Evolutionary conservation across 1,139 yeast species (phyloP).

Genomic region (Lodderomyces theae): DNA sequence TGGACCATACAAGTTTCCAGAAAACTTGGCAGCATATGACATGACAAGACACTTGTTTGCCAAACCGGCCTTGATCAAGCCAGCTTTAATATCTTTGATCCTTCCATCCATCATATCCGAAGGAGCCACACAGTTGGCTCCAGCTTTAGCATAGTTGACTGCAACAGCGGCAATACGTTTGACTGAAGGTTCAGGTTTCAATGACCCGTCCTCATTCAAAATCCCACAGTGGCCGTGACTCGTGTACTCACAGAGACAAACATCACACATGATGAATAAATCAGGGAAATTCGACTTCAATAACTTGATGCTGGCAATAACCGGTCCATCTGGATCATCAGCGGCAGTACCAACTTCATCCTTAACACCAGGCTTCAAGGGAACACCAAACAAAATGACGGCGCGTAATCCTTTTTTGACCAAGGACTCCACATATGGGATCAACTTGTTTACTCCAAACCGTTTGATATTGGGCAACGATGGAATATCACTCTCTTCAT

Average conservation of each 20-base stretch:
- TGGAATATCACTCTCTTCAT: constrained; percentile 71
- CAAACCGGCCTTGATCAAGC: constrained; percentile 75
- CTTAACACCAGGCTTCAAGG: constrained; percentile 68
- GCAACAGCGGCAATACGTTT: constrained; percentile 91
- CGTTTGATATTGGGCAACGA: constrained; percentile 87
- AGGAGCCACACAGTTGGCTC: constrained; percentile 95
- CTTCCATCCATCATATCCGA: constrained; percentile 98
- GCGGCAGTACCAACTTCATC: constrained; percentile 87
- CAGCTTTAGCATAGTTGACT: constrained; percentile 91
- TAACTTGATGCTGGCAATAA: constrained; percentile 70
- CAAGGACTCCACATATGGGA: constrained; percentile 66
- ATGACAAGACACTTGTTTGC: constrained; percentile 88
- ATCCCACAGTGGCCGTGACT: constrained; percentile 97
- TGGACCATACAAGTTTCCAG: constrained; percentile 92
- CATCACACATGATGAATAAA: constrained; percentile 87
- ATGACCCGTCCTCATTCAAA: constrained; percentile 77
- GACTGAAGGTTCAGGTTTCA: constrained; percentile 73
- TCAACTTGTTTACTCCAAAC: constrained; percentile 76
- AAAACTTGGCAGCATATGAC: constrained; percentile 93
- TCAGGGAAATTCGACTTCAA: constrained; percentile 70
- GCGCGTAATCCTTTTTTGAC: constrained; percentile 80
- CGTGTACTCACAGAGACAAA: constrained; percentile 95
- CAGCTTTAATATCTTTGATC: constrained; percentile 80
- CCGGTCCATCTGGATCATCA: constrained; percentile 96
- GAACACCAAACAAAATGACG: constrained; percentile 91